Conservation (phyloP, 2,329 filamentous ascomycete species). For the Leptographium radiaticola region DNA sequence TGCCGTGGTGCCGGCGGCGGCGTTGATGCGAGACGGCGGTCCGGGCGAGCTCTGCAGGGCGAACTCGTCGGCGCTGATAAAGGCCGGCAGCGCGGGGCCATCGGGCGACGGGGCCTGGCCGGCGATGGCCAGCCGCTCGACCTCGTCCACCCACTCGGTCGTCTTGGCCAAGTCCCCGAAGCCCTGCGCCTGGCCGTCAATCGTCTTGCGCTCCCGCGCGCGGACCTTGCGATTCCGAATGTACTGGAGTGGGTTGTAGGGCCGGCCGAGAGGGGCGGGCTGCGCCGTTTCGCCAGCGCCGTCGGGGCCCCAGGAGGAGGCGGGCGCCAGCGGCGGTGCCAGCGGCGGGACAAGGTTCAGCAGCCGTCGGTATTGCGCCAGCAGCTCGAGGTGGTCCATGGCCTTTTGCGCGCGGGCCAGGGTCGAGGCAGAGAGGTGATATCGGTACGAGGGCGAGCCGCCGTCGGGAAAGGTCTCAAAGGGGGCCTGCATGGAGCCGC, state of each 20-base stretch:
- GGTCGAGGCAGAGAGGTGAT: conserved; percentile 67
- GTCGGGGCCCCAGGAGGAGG: conserved; percentile 15
- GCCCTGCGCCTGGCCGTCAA: conserved; percentile 62
- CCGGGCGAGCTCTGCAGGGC: conserved; percentile 26
- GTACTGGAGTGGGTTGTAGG: conserved; percentile 85
- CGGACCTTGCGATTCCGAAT: conserved; percentile 82
- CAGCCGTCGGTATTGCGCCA: conserved; percentile 69
- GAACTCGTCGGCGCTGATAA: conserved; percentile 30
- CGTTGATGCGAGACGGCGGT: conserved; percentile 24
- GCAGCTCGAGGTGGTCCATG: conserved; percentile 72
- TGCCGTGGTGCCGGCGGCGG: conserved; percentile 17
- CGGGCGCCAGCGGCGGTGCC: conserved; percentile 23
- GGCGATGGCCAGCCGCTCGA: conserved; percentile 36
- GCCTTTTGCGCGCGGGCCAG: conserved; percentile 73
- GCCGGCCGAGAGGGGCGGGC: conserved; percentile 39
- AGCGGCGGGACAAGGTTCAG: conserved; percentile 69
- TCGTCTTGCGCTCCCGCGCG: conserved; percentile 59
- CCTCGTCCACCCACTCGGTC: conserved; percentile 61
- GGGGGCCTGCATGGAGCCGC: conserved; percentile 30
- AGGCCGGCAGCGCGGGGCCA: conserved; percentile 28
- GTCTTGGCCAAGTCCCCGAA: conserved; percentile 65
- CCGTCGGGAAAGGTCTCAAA: conserved; percentile 21
- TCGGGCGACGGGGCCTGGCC: conserved; percentile 14
- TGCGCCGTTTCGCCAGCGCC: conserved; percentile 9
- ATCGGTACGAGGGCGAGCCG: conserved; percentile 32